Percentiles rank a stretch among this genome's conserved stretches.
Evolutionary conservation across 257 asterid genomes (phyloP).

Genomic region (Nicotiana tabacum): DNA sequence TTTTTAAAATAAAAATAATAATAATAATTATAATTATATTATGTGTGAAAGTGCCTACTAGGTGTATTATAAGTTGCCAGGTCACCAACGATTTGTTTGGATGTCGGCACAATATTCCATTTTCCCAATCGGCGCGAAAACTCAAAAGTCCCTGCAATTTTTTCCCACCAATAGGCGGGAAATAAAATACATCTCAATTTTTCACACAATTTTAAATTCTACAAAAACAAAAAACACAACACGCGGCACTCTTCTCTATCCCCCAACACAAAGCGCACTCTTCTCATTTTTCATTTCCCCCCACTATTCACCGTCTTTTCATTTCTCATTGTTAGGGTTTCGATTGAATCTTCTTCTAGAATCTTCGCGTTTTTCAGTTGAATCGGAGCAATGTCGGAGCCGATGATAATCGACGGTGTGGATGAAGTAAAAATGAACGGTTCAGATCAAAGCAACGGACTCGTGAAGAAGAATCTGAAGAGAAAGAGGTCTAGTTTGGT

Average conservation of each 20-base stretch:
- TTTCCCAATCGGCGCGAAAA: background rate
- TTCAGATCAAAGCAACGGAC: background rate
- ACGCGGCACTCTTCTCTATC: background rate
- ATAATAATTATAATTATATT: no score
- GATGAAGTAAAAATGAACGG: background rate
- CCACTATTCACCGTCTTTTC: background rate
- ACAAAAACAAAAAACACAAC: background rate
- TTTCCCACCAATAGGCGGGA: conserved; percentile 5
- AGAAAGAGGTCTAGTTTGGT: conserved; percentile 27
- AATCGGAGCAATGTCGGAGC: conserved; percentile 27
- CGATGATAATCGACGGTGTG: conserved; percentile 17
- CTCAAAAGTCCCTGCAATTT: background rate
- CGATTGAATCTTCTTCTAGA: background rate
- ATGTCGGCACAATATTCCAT: background rate
- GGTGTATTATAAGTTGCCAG: background rate
- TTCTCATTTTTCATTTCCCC: no score
- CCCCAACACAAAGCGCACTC: background rate
- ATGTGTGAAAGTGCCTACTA: no score
- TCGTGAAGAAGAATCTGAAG: conserved; percentile 21
- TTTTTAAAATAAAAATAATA: no score
- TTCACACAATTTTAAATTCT: background rate
- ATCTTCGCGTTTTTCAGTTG: background rate
- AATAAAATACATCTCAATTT: background rate
- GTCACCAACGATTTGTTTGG: background rate
- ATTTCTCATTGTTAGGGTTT: background rate